phyloP scores from a whole-genome alignment of 345 rosid genomes.

The Geranium rotundifolium region DNA sequence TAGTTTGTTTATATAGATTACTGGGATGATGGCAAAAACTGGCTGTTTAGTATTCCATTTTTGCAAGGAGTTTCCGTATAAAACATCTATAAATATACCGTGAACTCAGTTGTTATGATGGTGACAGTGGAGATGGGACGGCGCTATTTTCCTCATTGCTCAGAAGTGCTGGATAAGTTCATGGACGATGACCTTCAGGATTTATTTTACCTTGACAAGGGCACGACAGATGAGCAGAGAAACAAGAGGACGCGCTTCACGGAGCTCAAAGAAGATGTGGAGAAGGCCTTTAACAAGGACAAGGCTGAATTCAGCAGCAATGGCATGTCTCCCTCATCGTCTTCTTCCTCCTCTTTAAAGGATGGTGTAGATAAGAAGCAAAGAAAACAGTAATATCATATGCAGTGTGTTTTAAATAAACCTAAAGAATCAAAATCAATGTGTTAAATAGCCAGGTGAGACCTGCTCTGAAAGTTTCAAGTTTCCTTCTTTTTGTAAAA shows the following conservation, averaged over 20 bases:
- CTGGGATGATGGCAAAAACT: neutral
- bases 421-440: too few relatives aligned
- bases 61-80: too few relatives aligned
- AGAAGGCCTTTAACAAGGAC: conserved; percentile 73
- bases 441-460: too few relatives aligned
- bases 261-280: conserved; percentile 77
- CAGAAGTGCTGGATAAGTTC: conserved; percentile 78
- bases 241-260: conserved; percentile 55
- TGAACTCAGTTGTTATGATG: conserved; percentile 4
- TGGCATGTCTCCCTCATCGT: conserved; percentile 47
- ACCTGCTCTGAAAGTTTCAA: too few relatives aligned
- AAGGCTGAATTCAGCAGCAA: conserved; percentile 36
- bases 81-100: neutral
- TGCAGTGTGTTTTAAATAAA: too few relatives aligned
- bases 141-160: conserved; percentile 77
- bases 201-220: conserved; percentile 58
- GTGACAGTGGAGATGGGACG: conserved; percentile 76
- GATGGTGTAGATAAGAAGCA: conserved; percentile 17
- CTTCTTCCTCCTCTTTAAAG: conserved; percentile 35
- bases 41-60: too few relatives aligned
- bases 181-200: conserved; percentile 95
- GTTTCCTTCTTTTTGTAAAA: too few relatives aligned
- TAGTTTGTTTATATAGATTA: neutral
- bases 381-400: conserved; percentile 20
- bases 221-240: conserved; percentile 49